phyloP scores from a whole-genome alignment of 2,329 filamentous ascomycete genomes.

The Rhytidhysteron rufulum region DNA sequence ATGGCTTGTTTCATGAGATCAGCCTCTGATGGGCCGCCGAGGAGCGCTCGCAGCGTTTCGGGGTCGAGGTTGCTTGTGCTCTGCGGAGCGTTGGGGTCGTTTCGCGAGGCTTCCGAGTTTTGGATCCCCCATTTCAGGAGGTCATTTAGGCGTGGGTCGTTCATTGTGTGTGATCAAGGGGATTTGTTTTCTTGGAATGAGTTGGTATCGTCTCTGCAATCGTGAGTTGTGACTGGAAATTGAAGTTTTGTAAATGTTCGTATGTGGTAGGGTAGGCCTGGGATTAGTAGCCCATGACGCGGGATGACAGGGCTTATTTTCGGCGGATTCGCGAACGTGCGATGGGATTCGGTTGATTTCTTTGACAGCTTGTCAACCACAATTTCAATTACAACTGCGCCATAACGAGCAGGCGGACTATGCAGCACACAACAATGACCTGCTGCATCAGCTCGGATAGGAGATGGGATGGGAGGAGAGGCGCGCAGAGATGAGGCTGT shows the following conservation, averaged over 20 bases:
- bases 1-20: conserved; percentile 88
- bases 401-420: background rate
- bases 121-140: conserved; percentile 77
- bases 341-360: background rate
- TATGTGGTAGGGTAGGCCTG: too few species aligned
- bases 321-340: background rate
- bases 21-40: conserved; percentile 84
- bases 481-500: conserved; percentile 1
- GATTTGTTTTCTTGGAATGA: background rate
- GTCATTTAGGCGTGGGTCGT: conserved; percentile 65
- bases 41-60: conserved; percentile 67
- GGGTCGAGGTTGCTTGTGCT: conserved; percentile 54
- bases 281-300: background rate
- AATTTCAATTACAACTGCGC: background rate
- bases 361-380: background rate
- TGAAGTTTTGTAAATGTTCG: too few species aligned
- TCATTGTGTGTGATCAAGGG: conserved; percentile 29
- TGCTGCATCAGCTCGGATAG: background rate
- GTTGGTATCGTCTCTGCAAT: background rate
- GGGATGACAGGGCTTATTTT: background rate
- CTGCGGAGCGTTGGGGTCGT: conserved; percentile 28
- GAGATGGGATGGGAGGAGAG: background rate
- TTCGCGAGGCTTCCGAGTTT: conserved; percentile 51
- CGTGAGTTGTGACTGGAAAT: background rate
- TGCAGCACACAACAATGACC: background rate